phyloP scores from a whole-genome alignment of 805 yeast species.

The Lipomyces oligophaga region DNA sequence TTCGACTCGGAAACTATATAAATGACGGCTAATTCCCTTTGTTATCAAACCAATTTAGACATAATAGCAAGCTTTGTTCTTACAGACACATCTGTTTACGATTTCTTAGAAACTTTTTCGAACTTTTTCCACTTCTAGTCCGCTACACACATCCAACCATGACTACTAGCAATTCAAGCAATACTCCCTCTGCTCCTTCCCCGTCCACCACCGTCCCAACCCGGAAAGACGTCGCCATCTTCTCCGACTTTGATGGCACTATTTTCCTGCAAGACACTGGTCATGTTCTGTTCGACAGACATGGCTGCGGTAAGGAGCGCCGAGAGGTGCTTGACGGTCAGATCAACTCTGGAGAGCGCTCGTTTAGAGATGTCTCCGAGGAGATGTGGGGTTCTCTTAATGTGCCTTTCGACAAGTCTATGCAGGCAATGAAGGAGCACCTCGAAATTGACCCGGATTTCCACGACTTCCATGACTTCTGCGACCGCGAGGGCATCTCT shows the following conservation, averaged over 20 bases:
- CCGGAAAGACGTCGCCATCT: conserved; percentile 28
- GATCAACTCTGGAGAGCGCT: conserved; percentile 39
- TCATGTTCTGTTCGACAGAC: conserved; percentile 44
- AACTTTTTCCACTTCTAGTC: not conserved
- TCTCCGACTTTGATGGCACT: conserved; percentile 45
- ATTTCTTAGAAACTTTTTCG: too few relatives aligned
- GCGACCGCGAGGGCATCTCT: conserved; percentile 40
- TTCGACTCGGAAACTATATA: too few relatives aligned
- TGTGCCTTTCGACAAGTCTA: conserved; percentile 41
- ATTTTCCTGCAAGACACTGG: conserved; percentile 47
- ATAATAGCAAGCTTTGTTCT: too few relatives aligned
- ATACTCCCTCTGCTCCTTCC: not conserved
- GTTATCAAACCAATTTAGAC: too few relatives aligned
- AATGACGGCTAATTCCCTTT: too few relatives aligned
- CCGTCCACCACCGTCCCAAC: conserved; percentile 7
- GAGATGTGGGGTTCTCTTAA: conserved; percentile 44
- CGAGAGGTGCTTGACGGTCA: conserved; percentile 40
- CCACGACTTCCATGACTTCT: conserved; percentile 39
- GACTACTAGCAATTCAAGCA: not conserved
- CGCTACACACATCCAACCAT: not conserved
- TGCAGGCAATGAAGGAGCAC: conserved; percentile 37
- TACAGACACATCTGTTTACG: too few relatives aligned
- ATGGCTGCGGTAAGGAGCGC: conserved; percentile 42
- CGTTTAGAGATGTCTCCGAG: conserved; percentile 44
- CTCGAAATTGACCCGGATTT: conserved; percentile 43